phyloP scores from a whole-genome alignment of 495 filamentous ascomycete genomes.

The Hypoxylon intermedium region DNA sequence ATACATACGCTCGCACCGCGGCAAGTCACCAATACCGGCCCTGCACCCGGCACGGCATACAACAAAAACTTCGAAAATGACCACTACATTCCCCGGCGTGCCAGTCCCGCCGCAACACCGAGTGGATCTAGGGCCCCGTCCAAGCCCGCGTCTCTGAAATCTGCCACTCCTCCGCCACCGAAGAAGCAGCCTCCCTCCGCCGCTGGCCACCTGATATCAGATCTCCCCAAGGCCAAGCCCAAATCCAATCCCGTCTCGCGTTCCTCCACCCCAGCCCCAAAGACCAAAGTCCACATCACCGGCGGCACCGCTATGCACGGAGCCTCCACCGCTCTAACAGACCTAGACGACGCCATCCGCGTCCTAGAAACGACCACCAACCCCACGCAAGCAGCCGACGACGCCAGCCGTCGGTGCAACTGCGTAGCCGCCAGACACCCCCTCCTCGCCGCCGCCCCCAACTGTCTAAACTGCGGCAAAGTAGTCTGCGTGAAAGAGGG shows the following conservation, averaged over 20 bases:
- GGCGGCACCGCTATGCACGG: conserved; percentile 81
- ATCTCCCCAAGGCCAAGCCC: conserved; percentile 69
- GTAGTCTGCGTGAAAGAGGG: conserved; percentile 97
- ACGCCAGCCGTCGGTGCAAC: conserved; percentile 70
- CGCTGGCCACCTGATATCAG: conserved; percentile 78
- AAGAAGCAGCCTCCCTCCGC: conserved; percentile 74
- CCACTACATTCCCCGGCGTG: conserved; percentile 49
- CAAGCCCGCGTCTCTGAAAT: conserved; percentile 49
- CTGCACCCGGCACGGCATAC: conserved; percentile 46
- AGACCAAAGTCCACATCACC: conserved; percentile 68
- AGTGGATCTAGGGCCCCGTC: conserved; percentile 44
- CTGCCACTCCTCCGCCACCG: conserved; percentile 46
- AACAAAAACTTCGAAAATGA: conserved; percentile 50
- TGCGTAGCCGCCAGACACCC: conserved; percentile 88
- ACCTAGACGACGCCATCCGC: conserved; percentile 92
- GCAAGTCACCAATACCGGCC: conserved; percentile 64
- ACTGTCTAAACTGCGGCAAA: conserved; percentile 92
- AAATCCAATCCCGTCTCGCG: conserved; percentile 62
- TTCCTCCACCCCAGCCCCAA: conserved; percentile 61
- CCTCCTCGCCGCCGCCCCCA: conserved; percentile 83
- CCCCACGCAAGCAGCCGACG: conserved; percentile 64
- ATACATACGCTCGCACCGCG: conserved; percentile 69
- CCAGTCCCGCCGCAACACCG: conserved; percentile 44
- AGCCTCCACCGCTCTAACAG: conserved; percentile 73
- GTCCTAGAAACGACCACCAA: conserved; percentile 89